phyloP scores from a whole-genome alignment of 2,329 filamentous ascomycete species.

The Periglandula ipomoeae region DNA sequence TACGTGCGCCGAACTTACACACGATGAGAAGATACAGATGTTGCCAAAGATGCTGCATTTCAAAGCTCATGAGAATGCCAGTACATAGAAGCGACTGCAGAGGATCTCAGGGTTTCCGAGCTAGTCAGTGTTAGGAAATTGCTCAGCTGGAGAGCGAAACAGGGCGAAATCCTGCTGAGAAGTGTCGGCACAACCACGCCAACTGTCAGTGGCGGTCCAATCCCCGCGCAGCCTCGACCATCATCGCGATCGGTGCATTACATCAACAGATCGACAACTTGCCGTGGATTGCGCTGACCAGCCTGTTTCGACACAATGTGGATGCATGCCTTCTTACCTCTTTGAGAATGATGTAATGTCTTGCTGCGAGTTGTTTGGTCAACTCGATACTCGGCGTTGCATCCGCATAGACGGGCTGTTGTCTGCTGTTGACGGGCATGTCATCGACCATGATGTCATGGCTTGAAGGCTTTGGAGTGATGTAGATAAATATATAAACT shows the following conservation, averaged over 20 bases:
- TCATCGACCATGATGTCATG: conserved; percentile 5
- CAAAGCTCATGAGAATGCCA: too few species aligned
- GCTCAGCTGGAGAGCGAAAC: not conserved
- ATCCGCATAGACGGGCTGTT: not conserved
- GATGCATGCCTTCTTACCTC: not conserved
- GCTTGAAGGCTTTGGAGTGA: not conserved
- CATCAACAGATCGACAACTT: not conserved
- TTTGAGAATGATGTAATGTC: conserved; percentile 4
- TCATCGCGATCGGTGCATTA: not conserved
- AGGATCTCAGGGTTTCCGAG: too few species aligned
- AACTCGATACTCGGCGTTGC: not conserved
- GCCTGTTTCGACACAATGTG: not conserved
- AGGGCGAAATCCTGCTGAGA: not conserved
- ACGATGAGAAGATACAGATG: too few species aligned
- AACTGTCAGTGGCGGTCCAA: not conserved
- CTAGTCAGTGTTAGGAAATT: not conserved
- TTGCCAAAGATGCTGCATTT: too few species aligned
- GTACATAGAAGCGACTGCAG: not conserved
- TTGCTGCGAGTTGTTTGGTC: not conserved
- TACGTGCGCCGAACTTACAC: not conserved
- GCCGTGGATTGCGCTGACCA: not conserved
- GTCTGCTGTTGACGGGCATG: conserved; percentile 2
- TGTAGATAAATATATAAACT: not conserved
- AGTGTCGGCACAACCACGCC: not conserved
- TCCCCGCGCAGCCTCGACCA: not conserved